phyloP scores from a whole-genome alignment of 345 rosid genomes.

The Leavenworthia alabamica region DNA sequence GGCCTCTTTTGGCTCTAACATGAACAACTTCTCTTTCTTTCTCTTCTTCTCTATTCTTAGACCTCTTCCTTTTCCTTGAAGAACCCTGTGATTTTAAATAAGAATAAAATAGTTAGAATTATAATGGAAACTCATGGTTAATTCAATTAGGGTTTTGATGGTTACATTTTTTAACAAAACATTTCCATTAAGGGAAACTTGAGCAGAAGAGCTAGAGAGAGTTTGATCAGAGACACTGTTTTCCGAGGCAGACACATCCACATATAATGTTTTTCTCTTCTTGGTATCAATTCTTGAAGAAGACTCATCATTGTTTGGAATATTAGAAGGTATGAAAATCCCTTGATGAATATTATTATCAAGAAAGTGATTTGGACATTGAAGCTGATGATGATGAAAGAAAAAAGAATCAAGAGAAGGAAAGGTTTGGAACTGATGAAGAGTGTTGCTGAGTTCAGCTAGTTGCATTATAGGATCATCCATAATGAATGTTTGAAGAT shows the following conservation, averaged over 20 bases:
- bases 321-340: constrained; percentile 27
- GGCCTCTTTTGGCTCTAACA: constrained; percentile 92
- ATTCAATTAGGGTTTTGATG: constrained; percentile 13
- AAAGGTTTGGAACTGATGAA: no score
- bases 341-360: constrained; percentile 19
- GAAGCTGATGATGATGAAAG: constrained; percentile 28
- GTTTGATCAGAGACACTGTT: constrained; percentile 31
- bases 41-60: constrained; percentile 38
- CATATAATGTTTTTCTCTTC: constrained; percentile 29
- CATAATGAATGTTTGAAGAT: no score
- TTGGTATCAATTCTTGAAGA: constrained; percentile 37
- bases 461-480: no score
- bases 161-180: constrained; percentile 10
- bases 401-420: constrained; percentile 34
- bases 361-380: constrained; percentile 11
- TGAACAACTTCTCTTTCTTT: constrained; percentile 66
- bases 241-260: constrained; percentile 19
- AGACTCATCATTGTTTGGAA: constrained; percentile 32
- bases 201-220: constrained; percentile 11
- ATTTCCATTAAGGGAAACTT: constrained; percentile 23
- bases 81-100: constrained; percentile 8
- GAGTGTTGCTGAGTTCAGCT: no score
- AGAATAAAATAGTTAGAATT: background rate
- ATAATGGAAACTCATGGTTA: background rate
- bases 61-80: constrained; percentile 45